Evolutionary conservation across 2,329 filamentous ascomycete species (phyloP).

Genomic region (Scleromitrula shiraiana): DNA sequence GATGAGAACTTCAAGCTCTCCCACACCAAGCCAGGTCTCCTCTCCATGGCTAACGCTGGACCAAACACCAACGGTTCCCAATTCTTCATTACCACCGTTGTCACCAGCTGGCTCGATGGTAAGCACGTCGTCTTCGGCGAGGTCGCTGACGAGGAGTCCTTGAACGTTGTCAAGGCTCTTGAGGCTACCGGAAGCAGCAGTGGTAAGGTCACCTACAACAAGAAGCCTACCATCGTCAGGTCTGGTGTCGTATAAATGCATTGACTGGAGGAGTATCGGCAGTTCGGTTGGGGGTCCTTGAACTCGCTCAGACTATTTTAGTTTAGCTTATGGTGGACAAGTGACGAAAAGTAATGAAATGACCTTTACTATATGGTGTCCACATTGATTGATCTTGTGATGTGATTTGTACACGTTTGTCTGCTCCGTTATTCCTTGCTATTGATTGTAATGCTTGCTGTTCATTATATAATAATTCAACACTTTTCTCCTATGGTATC

Average conservation of each 20-base stretch:
- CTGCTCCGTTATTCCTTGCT: neutral
- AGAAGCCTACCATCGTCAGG: conserved; percentile 50
- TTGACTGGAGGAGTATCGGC: conserved; percentile 31
- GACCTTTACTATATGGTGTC: conserved; percentile 8
- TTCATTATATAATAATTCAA: neutral
- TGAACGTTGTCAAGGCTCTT: conserved; percentile 50
- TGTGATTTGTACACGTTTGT: too few relatives aligned
- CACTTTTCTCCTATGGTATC: conserved; percentile 22
- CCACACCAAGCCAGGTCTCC: conserved; percentile 68
- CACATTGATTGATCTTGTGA: neutral
- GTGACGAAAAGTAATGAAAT: conserved; percentile 9
- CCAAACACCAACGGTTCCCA: conserved; percentile 98
- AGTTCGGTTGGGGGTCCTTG: conserved; percentile 11
- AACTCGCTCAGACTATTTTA: conserved; percentile 9
- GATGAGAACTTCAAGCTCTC: conserved; percentile 83
- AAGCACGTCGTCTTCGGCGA: conserved; percentile 95
- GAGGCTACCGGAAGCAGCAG: conserved; percentile 51
- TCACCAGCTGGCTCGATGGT: conserved; percentile 87
- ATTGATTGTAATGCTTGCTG: neutral
- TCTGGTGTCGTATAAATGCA: conserved; percentile 32
- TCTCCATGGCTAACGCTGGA: conserved; percentile 94
- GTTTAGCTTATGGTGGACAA: conserved; percentile 8
- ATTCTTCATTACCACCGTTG: conserved; percentile 95
- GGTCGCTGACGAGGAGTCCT: conserved; percentile 40
- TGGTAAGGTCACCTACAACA: conserved; percentile 48